phyloP scores from a whole-genome alignment of 106 monocot genomes.

The Narthecium ossifragum region DNA sequence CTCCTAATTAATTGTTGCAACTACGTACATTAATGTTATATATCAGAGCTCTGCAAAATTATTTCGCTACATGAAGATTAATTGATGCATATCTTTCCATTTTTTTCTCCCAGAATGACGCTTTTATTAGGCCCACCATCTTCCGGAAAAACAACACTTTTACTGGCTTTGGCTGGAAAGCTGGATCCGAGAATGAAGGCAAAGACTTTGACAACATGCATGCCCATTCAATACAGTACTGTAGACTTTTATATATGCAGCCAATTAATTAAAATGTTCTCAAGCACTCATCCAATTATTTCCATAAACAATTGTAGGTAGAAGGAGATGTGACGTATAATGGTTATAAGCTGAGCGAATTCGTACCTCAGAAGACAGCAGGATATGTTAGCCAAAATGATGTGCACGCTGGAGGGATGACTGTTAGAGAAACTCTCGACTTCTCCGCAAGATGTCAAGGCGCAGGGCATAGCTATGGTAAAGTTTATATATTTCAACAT shows the following conservation, averaged over 20 bases:
- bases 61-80: background rate
- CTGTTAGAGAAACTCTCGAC: slow-evolving; percentile 66
- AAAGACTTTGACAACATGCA: background rate
- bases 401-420: slow-evolving; percentile 68
- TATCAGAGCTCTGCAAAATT: too few species aligned
- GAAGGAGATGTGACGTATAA: slow-evolving; percentile 62
- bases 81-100: too few species aligned
- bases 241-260: too few species aligned
- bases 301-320: slow-evolving; percentile 23
- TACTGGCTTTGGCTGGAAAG: slow-evolving; percentile 61
- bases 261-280: background rate
- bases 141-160: slow-evolving; percentile 72
- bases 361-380: slow-evolving; percentile 73
- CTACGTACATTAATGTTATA: too few species aligned
- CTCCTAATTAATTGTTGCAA: too few species aligned
- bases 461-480: slow-evolving; percentile 53
- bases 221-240: too few species aligned
- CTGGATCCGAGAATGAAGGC: slow-evolving; percentile 46
- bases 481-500: too few species aligned
- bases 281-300: too few species aligned
- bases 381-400: slow-evolving; percentile 85
- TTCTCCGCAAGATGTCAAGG: slow-evolving; percentile 79
- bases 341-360: slow-evolving; percentile 46
- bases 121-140: slow-evolving; percentile 70
- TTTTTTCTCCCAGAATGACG: slow-evolving; percentile 41